Evolutionary conservation across 352 stramenopile genomes (phyloP).

Genomic region (Phytophthora sp.): DNA sequence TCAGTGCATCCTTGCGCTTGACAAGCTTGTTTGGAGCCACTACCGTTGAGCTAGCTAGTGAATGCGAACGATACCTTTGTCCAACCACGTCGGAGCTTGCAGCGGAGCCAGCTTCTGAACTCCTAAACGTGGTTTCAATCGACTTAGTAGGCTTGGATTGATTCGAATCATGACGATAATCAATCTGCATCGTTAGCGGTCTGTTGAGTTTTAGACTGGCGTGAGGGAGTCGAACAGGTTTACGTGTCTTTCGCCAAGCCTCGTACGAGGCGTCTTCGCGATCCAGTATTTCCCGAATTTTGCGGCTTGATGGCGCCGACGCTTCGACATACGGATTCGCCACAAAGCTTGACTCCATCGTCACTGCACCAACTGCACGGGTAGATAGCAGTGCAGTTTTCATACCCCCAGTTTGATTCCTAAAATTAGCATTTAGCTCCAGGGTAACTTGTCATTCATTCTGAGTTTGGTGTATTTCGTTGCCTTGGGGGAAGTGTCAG

Average conservation of each 20-base stretch:
- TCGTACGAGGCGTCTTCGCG: slow-evolving; percentile 56
- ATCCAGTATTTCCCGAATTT: slow-evolving; percentile 64
- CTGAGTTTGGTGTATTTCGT: not conserved
- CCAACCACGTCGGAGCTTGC: not conserved
- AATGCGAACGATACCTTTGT: not conserved
- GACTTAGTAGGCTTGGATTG: slow-evolving; percentile 7
- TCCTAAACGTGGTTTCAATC: not conserved
- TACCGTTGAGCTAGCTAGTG: not conserved
- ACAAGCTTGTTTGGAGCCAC: not conserved
- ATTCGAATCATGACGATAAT: slow-evolving; percentile 4
- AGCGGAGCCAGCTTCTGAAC: not conserved
- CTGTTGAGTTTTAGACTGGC: slow-evolving; percentile 63
- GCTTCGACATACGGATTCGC: slow-evolving; percentile 57
- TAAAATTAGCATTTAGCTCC: slow-evolving; percentile 23
- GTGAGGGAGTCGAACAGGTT: slow-evolving; percentile 50
- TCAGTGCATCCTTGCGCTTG: slow-evolving; percentile 16
- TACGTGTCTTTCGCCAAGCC: slow-evolving; percentile 43
- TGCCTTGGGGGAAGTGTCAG: slow-evolving; percentile 10
- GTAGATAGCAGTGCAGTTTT: not conserved
- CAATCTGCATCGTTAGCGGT: slow-evolving; percentile 20
- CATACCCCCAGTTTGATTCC: not conserved
- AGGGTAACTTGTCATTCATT: too few relatives aligned
- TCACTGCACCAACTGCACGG: not conserved
- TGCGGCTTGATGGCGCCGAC: slow-evolving; percentile 38
- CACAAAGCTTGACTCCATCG: slow-evolving; percentile 66